Evolutionary conservation across 2,329 filamentous ascomycete genomes (phyloP), one percentile per base, ranked within the genome.

Genomic region (Ascochyta viciae-villosae): DNA sequence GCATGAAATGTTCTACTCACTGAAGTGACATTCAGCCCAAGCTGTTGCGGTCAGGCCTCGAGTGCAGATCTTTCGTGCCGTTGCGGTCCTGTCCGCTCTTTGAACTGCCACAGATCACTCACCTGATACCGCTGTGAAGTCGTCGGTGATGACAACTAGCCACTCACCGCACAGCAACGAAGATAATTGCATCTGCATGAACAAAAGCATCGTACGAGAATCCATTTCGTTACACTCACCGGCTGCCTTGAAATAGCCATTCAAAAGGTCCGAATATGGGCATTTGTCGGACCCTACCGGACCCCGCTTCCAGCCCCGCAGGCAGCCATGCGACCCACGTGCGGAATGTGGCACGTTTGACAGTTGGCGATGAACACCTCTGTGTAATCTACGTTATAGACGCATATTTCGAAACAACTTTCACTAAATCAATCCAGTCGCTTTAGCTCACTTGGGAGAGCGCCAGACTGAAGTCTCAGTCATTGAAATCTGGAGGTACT

Each of bases 391-490:
- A 19, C 19, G 0, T 3, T 19, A 19, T 19, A 19, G 3, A 19
- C 4, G n/a, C 2, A 34, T 44, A 10, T 13, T 33, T 33, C 6
- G 8, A 12, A 3, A 31, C 7, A 9, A n/a, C 3, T 10, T 34
- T 31, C 38, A 57, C 48, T 19, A 57, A 57, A 43, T 3, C 16
- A 55, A 50, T 52, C 43, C 54, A 57, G 54, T 57, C 54, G 54
- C 54, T 57, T 57, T 57, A 57, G 54, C 54, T 57, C 54, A 57
- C 47, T 57, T 57, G 54, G 54, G 54, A 57, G 54, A 57, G 54
- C 54, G 54, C 54, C 54, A 57, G 54, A 57, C 54, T 57, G 54
- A 57, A 57, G 54, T 51, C 50, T 56, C 54, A 57, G 54, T 57
- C 54, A 57, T 39, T 55, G 26, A 57, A 51, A 57, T 57, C 54